These are phyloP conservation scores for Ogataea neopini DNA, from an alignment of 805 yeast species.

Conservation along the genomic window DNA sequence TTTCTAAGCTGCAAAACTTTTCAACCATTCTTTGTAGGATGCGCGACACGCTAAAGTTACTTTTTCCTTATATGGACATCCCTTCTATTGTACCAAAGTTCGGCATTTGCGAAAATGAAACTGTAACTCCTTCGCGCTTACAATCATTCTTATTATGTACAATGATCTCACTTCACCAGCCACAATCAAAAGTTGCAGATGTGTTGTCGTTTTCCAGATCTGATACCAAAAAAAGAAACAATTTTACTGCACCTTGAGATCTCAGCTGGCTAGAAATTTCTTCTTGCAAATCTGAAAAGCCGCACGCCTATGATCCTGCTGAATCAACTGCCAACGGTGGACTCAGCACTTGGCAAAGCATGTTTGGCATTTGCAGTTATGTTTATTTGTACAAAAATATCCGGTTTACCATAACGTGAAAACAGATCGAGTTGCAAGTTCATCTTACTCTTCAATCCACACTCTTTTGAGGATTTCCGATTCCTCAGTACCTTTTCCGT, in stretches of 20 bases:
- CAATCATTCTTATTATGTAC: too few relatives aligned
- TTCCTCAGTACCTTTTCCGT: too few relatives aligned
- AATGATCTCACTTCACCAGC: background rate
- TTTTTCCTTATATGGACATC: background rate
- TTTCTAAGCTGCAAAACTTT: too few relatives aligned
- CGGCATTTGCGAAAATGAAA: background rate
- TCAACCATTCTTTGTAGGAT: too few relatives aligned
- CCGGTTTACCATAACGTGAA: too few relatives aligned
- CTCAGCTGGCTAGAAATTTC: background rate
- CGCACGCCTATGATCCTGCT: slow-evolving; percentile 1
- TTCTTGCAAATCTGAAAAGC: slow-evolving; percentile 5
- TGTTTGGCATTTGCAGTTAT: background rate
- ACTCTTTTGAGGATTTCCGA: too few relatives aligned
- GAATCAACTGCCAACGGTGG: background rate
- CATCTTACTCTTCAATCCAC: too few relatives aligned
- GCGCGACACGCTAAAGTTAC: background rate
- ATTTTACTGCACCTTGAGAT: background rate
- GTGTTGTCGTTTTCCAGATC: background rate
- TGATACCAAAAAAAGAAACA: slow-evolving; percentile 7
- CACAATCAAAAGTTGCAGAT: background rate
- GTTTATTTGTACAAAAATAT: background rate
- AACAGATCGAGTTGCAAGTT: too few relatives aligned
- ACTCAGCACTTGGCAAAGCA: background rate
- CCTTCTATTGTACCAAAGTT: background rate
- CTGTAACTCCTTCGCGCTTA: too few relatives aligned